Base-by-base conservation (phyloP, 2,329 filamentous ascomycete species). In the Fusarium sp. region DNA sequence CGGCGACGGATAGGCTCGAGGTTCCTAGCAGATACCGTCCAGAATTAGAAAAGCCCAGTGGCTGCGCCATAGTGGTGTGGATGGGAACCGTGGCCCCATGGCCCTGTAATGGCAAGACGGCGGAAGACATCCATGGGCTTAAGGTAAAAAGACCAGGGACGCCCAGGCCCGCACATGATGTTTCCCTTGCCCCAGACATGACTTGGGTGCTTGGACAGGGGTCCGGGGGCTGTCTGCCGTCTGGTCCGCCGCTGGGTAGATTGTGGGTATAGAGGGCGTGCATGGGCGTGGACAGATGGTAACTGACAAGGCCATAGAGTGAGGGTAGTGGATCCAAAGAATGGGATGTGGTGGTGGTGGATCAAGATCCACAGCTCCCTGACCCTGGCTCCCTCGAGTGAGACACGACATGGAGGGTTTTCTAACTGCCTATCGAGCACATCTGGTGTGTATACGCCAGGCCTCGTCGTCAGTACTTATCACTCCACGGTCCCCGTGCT, bases 381-480 rank as follows among this genome's bases (percentile, higher is more conserved):
- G 65, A 72, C 83, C 82, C 82, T 80, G 77, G 79, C 68, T 63
- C 59, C 56, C 49, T 81, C 78, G 81, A 84, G 83, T 86, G 84
- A 87, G 84, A 86, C 83, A 84, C 76, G 71, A 80, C 81, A 81
- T 81, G 80, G 76, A 75, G 63, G 68, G 63, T 72, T 74, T 72
- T 72, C 68, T 55, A 74, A 66, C 60, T 75, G 66, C 69, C 72
- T 72, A 71, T 74, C 71, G 54, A 72, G 45, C 71, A 59, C 69
- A 67, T 77, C 66, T 74, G 66, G 66, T 64, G 70, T 71, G 66
- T 79, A 67, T 69, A 56, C 79, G 61, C 65, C 60, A 77, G 79
- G 76, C 74, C 75, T 80, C 74, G 77, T 74, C 76, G 78, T 75
- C 68, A 65, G 71, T 85, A 86, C 84, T 84, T 86, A 86, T 86